Evolutionary conservation across 257 asterid genomes (phyloP).

Genomic region (Nicotiana knightiana): DNA sequence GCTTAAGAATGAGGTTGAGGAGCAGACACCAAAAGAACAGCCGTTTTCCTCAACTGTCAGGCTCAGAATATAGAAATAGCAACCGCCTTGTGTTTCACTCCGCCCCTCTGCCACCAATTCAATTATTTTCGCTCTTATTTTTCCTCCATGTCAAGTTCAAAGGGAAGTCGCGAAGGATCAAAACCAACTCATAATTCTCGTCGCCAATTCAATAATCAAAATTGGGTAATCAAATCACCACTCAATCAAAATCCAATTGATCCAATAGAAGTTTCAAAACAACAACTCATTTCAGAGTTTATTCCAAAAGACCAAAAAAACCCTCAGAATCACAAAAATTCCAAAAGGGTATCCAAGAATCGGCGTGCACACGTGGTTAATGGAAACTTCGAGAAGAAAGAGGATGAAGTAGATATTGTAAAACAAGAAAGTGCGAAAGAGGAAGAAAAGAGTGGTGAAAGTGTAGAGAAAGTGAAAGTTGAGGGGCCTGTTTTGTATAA

Average conservation of each 20-base stretch:
- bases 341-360: constrained; percentile 18
- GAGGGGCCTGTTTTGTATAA: not conserved
- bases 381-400: constrained; percentile 23
- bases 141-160: not conserved
- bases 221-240: constrained; percentile 2
- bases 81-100: too few species aligned
- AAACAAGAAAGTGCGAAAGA: constrained; percentile 1
- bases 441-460: not conserved
- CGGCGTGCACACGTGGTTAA: constrained; percentile 6
- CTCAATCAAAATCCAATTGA: not conserved
- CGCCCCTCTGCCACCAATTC: too few species aligned
- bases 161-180: not conserved
- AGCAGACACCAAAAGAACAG: too few species aligned
- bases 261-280: not conserved
- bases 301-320: constrained; percentile 9
- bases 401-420: not conserved
- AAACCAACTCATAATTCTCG: not conserved
- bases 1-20: too few species aligned
- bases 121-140: too few species aligned
- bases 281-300: not conserved
- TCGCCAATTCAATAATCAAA: not conserved
- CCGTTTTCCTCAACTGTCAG: too few species aligned
- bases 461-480: too few species aligned
- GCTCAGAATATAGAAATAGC: too few species aligned
- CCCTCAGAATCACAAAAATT: constrained; percentile 13